A percentile compares a stretch with the other conserved stretches of the same genome.
phyloP scores from a whole-genome alignment of 768 basidiomycete genomes.

The Gymnopilus junonius region DNA sequence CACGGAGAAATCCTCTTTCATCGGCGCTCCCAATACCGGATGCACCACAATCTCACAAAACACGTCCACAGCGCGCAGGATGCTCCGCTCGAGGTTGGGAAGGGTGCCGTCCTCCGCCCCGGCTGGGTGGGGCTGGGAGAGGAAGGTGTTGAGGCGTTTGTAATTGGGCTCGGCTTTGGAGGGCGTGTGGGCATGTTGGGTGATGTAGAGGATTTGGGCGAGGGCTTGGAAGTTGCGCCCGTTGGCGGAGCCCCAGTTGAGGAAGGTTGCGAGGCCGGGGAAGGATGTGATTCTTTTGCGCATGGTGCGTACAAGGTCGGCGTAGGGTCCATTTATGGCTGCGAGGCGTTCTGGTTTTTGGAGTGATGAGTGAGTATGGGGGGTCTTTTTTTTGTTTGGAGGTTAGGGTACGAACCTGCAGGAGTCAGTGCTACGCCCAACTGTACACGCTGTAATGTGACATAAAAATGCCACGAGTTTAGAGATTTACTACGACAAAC shows the following conservation, averaged over 20 bases:
- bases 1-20: conserved; percentile 19
- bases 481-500: neutral
- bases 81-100: neutral
- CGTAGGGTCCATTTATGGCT: conserved; percentile 51
- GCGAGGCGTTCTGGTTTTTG: conserved; percentile 47
- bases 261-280: conserved; percentile 39
- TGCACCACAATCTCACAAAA: conserved; percentile 24
- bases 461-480: neutral
- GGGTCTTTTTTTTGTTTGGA: too few relatives aligned
- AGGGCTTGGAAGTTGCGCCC: conserved; percentile 52
- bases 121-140: conserved; percentile 8
- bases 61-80: conserved; percentile 20
- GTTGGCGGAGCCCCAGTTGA: conserved; percentile 47
- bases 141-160: conserved; percentile 29
- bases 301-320: conserved; percentile 45
- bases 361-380: neutral
- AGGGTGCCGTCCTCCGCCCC: neutral
- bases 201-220: conserved; percentile 38
- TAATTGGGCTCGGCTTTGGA: conserved; percentile 23
- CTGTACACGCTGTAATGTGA: conserved; percentile 50
- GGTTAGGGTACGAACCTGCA: conserved; percentile 44
- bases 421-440: conserved; percentile 53
- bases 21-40: conserved; percentile 6
- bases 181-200: conserved; percentile 17
- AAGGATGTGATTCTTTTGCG: conserved; percentile 38